A percentile compares a stretch with the other conserved stretches of the same genome.
Evolutionary conservation across 202 grass and related monocot species (phyloP).

Genomic region (Hordeum pubiflorum): DNA sequence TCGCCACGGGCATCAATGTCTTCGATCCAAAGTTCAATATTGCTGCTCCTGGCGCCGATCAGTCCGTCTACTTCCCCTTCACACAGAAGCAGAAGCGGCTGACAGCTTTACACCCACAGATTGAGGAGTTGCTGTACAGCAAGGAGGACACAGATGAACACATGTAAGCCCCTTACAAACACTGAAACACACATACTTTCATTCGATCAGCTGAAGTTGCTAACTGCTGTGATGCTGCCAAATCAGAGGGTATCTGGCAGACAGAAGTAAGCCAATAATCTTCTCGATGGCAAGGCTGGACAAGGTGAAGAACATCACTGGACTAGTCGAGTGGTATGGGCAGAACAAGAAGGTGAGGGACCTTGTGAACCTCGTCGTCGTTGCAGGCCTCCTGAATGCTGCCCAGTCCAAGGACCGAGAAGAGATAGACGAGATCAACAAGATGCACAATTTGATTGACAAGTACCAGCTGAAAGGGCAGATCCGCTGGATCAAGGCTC

Average conservation of each 20-base stretch:
- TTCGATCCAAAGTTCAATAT: slow-evolving; percentile 97
- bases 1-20: slow-evolving; percentile 71
- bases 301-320: slow-evolving; percentile 92
- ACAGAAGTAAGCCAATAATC: slow-evolving; percentile 80
- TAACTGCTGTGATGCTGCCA: background rate
- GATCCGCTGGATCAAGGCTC: slow-evolving; percentile 82
- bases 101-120: slow-evolving; percentile 53
- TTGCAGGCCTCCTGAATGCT: slow-evolving; percentile 68
- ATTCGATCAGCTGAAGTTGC: background rate
- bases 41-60: slow-evolving; percentile 80
- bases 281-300: slow-evolving; percentile 98
- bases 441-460: slow-evolving; percentile 76
- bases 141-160: slow-evolving; percentile 75
- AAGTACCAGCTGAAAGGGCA: slow-evolving; percentile 75
- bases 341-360: slow-evolving; percentile 77
- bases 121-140: slow-evolving; percentile 81
- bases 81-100: slow-evolving; percentile 84
- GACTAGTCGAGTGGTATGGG: slow-evolving; percentile 85
- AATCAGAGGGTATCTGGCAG: slow-evolving; percentile 62
- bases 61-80: slow-evolving; percentile 86
- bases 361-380: slow-evolving; percentile 73
- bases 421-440: slow-evolving; percentile 91
- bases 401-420: slow-evolving; percentile 88
- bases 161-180: slow-evolving; percentile 42
- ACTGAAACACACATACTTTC: background rate